Base-by-base conservation (phyloP, 75 land plant species). In the Ceratopteris richardii region DNA sequence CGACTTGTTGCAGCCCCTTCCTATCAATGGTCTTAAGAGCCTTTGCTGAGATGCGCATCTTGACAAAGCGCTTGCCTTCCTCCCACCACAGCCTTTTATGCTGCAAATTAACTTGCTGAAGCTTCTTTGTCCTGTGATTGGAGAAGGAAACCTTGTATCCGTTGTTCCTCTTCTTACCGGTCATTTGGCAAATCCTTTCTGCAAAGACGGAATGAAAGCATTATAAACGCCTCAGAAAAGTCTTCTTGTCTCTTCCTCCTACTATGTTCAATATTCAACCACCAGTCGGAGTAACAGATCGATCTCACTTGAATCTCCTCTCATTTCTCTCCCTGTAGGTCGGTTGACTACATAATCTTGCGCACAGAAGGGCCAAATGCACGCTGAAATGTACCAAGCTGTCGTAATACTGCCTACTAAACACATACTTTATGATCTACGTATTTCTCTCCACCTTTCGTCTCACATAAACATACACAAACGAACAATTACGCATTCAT, bases 1-100 rank as follows among this genome's bases (percentile, higher is more conserved):
- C 98, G 44, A 86, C 83, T n/a, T 82, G 90, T 66, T 86, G 85
- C 52, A 94, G 63, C 23, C 98, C 98, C 50, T 94, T 89, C 76
- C 79, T 86, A 74, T 89, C 98, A 29, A 89, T 81, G 22, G 98
- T 94, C 72, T 81, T 89, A 19, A 94, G 46, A 16, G 98, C 98
- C 64, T 88, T 83, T 9, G 96, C 86, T n/a, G 87, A 90, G 53
- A 90, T 24, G 14, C 98, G 75, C 56, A 92, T 64, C 77, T 76
- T 92, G 14, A 93, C 72, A 53, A 60, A 89, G 36, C 98, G 86
- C 56, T 86, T 88, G 40, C 96, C 98, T 27, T 78, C 87, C 57
- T 88, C 95, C 98, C 98, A 93, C 98, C 98, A 93, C 14, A 89
- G 51, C 65, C 75, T 78, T 80, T 86, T 89, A 79, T 89, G 85